phyloP scores from a whole-genome alignment of 345 rosid genomes.

The Gossypium raimondii region DNA sequence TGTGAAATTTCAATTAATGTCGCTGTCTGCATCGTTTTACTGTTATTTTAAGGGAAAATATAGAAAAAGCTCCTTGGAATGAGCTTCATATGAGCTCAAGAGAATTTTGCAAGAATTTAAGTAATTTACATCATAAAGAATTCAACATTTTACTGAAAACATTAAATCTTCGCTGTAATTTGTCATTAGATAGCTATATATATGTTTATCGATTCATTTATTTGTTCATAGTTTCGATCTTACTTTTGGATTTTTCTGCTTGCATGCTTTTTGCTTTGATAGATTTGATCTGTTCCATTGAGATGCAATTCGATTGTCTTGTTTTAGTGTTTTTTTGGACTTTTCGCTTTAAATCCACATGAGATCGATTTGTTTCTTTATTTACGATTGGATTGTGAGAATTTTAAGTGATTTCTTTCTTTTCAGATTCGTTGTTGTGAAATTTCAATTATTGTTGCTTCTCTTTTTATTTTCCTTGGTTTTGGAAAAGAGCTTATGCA shows the following conservation, averaged over 20 bases:
- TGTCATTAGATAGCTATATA: background rate
- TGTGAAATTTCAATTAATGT: background rate
- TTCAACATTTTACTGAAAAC: no score
- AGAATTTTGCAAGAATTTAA: no score
- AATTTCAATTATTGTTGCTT: background rate
- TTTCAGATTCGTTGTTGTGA: background rate
- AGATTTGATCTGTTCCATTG: slow-evolving; percentile 19
- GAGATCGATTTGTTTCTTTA: background rate
- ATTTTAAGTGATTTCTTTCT: background rate
- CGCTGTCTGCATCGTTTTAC: background rate
- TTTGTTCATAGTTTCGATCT: background rate
- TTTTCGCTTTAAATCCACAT: background rate
- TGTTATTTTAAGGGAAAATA: background rate
- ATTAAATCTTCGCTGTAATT: slow-evolving; percentile 13
- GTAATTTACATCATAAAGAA: no score
- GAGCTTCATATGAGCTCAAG: no score
- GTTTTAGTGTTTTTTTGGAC: background rate
- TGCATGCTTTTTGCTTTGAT: background rate
- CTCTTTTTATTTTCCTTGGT: background rate
- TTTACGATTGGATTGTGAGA: background rate
- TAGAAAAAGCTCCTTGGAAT: no score
- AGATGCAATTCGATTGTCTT: slow-evolving; percentile 12
- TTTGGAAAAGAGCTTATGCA: background rate
- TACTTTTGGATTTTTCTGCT: slow-evolving; percentile 4
- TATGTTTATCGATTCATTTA: background rate